A percentile compares a stretch with the other conserved stretches of the same genome.
These are phyloP conservation scores for Nymphaea thermarum DNA, from an alignment of 164 flowering plant species.

Conservation along the genomic window DNA sequence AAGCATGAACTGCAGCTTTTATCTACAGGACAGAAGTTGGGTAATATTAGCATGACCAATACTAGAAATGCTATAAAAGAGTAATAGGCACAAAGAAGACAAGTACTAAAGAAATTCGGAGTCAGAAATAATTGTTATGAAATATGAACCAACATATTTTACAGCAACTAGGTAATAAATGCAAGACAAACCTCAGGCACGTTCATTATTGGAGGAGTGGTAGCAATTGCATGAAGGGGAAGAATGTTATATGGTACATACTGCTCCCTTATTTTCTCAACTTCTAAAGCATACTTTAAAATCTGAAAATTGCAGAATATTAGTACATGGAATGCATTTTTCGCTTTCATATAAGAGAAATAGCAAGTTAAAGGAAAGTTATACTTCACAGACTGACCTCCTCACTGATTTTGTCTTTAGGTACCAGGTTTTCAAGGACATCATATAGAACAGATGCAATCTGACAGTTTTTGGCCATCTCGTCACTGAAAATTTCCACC, in stretches of 20 bases:
- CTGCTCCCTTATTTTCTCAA: constrained; percentile 53
- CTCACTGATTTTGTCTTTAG: constrained; percentile 37
- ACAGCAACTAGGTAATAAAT: not conserved
- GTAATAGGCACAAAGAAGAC: not conserved
- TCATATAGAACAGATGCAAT: constrained; percentile 81
- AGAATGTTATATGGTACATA: constrained; percentile 78
- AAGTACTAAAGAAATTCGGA: not conserved
- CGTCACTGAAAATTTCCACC: constrained; percentile 45
- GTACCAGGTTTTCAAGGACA: constrained; percentile 66
- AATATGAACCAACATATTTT: no score
- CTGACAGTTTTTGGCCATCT: constrained; percentile 87
- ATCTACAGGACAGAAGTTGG: constrained; percentile 29
- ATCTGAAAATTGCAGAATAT: constrained; percentile 29
- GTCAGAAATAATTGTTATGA: no score
- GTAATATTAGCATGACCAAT: no score
- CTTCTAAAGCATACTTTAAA: constrained; percentile 51
- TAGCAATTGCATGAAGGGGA: constrained; percentile 66
- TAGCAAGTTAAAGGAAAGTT: not conserved
- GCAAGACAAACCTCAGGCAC: constrained; percentile 71
- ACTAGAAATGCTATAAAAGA: no score
- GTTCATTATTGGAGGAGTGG: constrained; percentile 76
- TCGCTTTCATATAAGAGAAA: no score
- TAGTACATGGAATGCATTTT: no score
- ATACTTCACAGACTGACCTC: constrained; percentile 34
- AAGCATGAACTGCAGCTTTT: constrained; percentile 71